phyloP scores from a whole-genome alignment of 2,329 filamentous ascomycete genomes.

The Aspergillus puulaauensis region DNA sequence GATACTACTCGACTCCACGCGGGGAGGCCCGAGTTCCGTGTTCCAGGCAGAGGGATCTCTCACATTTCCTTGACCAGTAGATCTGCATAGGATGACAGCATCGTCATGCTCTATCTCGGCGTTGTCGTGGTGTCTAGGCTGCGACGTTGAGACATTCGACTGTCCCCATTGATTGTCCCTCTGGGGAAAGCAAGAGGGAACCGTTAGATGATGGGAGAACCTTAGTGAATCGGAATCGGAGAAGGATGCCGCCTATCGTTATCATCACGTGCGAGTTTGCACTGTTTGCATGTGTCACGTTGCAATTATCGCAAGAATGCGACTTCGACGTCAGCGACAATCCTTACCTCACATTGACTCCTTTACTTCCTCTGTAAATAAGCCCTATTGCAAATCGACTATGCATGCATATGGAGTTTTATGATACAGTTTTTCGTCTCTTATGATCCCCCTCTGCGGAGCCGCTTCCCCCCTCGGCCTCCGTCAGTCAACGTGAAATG shows the following conservation, averaged over 20 bases:
- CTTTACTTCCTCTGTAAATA: conserved; percentile 6
- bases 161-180: no score
- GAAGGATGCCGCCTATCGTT: background rate
- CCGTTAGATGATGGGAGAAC: no score
- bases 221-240: no score
- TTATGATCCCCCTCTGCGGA: conserved; percentile 15
- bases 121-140: background rate
- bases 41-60: conserved; percentile 1
- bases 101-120: background rate
- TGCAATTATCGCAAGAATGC: background rate
- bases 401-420: conserved; percentile 10
- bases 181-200: no score
- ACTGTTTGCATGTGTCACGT: conserved; percentile 8
- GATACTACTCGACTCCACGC: background rate
- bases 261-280: conserved; percentile 14
- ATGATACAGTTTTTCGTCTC: conserved; percentile 4
- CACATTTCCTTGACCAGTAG: background rate
- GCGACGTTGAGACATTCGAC: background rate
- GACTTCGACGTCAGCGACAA: background rate
- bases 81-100: background rate
- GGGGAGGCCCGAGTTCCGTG: background rate
- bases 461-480: conserved; percentile 12
- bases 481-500: conserved; percentile 28
- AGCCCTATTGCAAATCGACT: background rate
- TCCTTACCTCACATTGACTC: background rate